A percentile compares a stretch with the other conserved stretches of the same genome.
phyloP scores from a whole-genome alignment of 139 green algal species.

The Ulvella scutata region DNA sequence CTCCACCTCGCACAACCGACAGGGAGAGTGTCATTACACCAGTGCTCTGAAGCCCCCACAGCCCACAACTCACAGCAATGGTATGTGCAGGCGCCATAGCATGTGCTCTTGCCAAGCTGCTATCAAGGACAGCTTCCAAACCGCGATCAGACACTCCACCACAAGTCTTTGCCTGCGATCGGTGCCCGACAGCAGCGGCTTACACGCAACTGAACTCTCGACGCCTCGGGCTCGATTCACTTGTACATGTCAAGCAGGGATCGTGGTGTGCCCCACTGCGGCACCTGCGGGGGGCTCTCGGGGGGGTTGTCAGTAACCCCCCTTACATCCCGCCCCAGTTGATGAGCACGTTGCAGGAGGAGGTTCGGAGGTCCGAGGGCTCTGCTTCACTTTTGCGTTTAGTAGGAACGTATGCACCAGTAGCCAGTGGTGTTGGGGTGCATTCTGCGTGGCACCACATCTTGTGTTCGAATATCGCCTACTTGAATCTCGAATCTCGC shows the following conservation, averaged over 20 bases:
- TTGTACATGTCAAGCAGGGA: background rate
- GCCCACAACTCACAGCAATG: background rate
- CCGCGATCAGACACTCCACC: background rate
- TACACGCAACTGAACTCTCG: background rate
- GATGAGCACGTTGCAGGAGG: background rate
- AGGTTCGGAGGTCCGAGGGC: background rate
- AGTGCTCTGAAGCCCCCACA: background rate
- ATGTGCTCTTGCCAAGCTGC: background rate
- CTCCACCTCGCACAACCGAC: background rate
- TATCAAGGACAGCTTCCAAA: background rate
- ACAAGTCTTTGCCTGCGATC: background rate
- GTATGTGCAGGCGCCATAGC: background rate
- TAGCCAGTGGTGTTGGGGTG: too few species aligned
- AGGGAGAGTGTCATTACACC: background rate
- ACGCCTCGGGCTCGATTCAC: background rate
- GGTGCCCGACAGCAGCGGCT: background rate
- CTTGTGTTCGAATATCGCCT: background rate
- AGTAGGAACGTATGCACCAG: background rate
- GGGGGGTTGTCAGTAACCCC: background rate
- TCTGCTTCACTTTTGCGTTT: background rate
- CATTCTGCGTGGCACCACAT: background rate
- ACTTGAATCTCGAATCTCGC: background rate
- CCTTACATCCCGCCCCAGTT: background rate
- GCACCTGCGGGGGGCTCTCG: background rate
- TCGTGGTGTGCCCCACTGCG: background rate